phyloP scores from a whole-genome alignment of 2,329 filamentous ascomycete species.

The Venturiaceae sp. region DNA sequence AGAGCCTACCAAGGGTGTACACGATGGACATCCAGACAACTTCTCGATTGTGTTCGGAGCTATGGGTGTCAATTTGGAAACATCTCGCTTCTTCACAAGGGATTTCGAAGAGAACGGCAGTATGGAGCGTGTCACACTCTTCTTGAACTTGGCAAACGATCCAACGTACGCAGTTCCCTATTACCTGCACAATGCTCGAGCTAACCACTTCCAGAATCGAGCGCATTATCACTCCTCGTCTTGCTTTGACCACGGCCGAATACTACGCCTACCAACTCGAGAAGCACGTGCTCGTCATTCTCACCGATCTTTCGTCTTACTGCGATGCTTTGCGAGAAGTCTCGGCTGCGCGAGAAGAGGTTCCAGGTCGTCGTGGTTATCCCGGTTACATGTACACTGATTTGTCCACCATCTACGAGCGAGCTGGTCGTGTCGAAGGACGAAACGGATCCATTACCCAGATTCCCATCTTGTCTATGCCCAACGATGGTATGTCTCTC shows the following conservation, averaged over 20 bases:
- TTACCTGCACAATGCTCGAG: not conserved
- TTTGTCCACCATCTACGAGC: conserved; percentile 99
- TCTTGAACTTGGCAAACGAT: conserved; percentile 98
- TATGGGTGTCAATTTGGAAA: conserved; percentile 99
- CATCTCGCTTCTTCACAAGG: conserved; percentile 92
- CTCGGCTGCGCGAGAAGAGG: conserved; percentile 95
- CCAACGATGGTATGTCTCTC: conserved; percentile 66
- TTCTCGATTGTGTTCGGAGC: conserved; percentile 99
- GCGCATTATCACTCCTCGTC: conserved; percentile 98
- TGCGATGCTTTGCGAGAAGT: conserved; percentile 98
- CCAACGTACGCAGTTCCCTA: conserved; percentile 65
- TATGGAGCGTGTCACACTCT: conserved; percentile 92
- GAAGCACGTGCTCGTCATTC: conserved; percentile 98
- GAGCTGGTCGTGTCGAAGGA: conserved; percentile 92
- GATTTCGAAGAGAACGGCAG: conserved; percentile 99
- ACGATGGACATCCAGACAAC: conserved; percentile 97
- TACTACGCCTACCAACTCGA: conserved; percentile 99
- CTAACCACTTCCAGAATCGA: conserved; percentile 60
- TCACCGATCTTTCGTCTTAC: conserved; percentile 96
- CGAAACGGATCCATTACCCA: conserved; percentile 98
- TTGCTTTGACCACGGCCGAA: conserved; percentile 94
- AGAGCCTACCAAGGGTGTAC: conserved; percentile 86
- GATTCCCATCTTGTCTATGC: conserved; percentile 98
- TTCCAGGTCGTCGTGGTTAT: conserved; percentile 97
- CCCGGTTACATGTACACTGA: conserved; percentile 99